Evolutionary conservation across 129 eudicot species (phyloP).

Genomic region (Chrysanthemum lavandulifolium): DNA sequence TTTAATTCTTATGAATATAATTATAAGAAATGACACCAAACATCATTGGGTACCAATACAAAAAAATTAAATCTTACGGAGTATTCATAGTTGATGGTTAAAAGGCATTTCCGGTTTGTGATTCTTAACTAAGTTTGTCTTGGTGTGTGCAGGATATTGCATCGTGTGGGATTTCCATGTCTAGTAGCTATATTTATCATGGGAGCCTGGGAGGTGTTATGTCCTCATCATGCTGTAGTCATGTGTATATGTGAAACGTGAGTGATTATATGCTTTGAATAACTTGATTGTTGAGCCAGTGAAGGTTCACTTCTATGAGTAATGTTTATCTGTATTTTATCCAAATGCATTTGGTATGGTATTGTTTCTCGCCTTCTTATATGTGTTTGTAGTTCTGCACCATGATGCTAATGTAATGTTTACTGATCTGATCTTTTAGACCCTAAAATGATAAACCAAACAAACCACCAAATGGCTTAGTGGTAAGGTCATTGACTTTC

Average conservation of each 20-base stretch:
- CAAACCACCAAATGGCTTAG: too few relatives aligned
- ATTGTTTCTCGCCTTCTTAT: neutral
- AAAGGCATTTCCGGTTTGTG: too few relatives aligned
- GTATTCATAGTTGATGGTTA: too few relatives aligned
- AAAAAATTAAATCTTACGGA: too few relatives aligned
- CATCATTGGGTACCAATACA: neutral
- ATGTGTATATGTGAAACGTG: neutral
- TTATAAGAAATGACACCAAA: neutral
- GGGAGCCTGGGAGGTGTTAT: neutral
- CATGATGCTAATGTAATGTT: too few relatives aligned
- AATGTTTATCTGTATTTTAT: neutral
- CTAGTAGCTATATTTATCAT: neutral
- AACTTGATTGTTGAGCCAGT: slow-evolving; percentile 10
- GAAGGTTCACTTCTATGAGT: neutral
- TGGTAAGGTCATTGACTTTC: too few relatives aligned
- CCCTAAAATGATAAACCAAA: too few relatives aligned
- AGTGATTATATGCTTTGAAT: slow-evolving; percentile 12
- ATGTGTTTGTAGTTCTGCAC: too few relatives aligned
- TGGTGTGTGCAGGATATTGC: neutral
- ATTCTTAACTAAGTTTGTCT: neutral
- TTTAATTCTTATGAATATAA: neutral
- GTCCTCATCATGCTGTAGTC: neutral
- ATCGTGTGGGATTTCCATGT: neutral
- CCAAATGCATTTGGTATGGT: slow-evolving; percentile 12
- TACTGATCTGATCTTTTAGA: too few relatives aligned